Base-by-base conservation (phyloP, 176 grass and related monocot genomes). In the Ampelocalamus luodianensis region DNA sequence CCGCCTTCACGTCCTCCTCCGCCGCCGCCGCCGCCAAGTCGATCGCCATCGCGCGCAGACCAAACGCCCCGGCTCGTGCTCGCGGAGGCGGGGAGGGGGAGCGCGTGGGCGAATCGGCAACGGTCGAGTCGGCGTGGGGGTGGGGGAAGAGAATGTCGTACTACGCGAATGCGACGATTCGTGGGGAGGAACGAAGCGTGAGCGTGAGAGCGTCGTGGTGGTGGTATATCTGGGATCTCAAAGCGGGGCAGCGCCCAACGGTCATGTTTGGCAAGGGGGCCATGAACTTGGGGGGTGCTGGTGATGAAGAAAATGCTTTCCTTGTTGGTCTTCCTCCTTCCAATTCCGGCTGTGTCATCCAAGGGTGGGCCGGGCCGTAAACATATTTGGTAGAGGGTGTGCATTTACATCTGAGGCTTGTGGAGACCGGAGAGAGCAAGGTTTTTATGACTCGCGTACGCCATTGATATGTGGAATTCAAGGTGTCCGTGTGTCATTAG, bases 171-270 rank as follows among this genome's bases (percentile, higher is more conserved):
- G 81, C 81, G 83, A 53, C 12, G 79, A 72, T 59, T 68, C 75
- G 71, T 24, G 67, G 74, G 79, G 53, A 65, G 43, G 43, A 44
- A n/a, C n/a, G n/a, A n/a, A n/a, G n/a, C n/a, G n/a, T n/a, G n/a
- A 1, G 53, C 10, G 77, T 22, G 64, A 26, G 37, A 40, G 65
- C 65, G 36, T 12, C 1, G 20, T 34, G 20, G 78, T n/a, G 65
- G 78, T 13, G 65, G 70, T 75, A 42, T 90, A 79, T 87, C 74
- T 79, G 84, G 84, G 89, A 87, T 87, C 89, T 78, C 13, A 26
- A 45, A 53, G 29, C 1, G 74, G 74, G 84, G 39, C 84, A 90
- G 73, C 56, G 80, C 40, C 89, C 89, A 90, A 90, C 84, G 89
- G 89, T 90, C 79, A 79, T 90, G 67, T 90, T 87, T 79, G 84